Base-by-base conservation (phyloP, 495 filamentous ascomycete genomes). In the Cercophora scortea region DNA sequence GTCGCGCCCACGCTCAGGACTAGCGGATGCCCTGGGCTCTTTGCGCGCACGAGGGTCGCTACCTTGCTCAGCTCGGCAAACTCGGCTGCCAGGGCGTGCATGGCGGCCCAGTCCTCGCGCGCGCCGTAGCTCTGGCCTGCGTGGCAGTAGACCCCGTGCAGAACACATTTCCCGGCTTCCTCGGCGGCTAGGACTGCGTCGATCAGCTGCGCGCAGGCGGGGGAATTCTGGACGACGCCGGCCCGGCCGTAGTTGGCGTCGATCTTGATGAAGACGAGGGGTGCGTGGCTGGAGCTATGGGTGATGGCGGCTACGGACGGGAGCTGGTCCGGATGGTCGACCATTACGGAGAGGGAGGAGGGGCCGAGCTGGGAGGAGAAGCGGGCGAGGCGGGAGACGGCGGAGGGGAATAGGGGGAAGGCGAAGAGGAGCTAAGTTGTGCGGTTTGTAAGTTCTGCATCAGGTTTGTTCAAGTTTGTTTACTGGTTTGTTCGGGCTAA, bases 221-320 rank as follows among this genome's bases (percentile, higher is more conserved):
- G 53, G 0, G 79, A 79, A n/a, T 64, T 46, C 0, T 81, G 74
- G 0, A 70, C 53, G 0, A 91, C 68, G 32, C 90, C 90, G 1
- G 89, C 89, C 4, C 90, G 85, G 62, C 83, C 79, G 64, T 84
- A 84, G 13, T 87, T 87, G 10, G 85, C 82, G 64, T 95, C 88
- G 12, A 95, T 78, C 54, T 93, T 94, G 56, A 93, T 66, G 61
- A 85, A 91, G 41, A 88, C 64, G 8, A 71, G 68, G 12, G 77
- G 77, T 0, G 73, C 56, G 53, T 75, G 68, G 1, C 68, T 66
- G 0, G 79, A 58, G 2, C 63, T 42, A 5, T 59, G 51, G 38
- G 61, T 53, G 42, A 83, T 71, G 1, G 60, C 41, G 1, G 65
- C 45, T 2, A 85, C 65, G 35, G 66, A 54, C 3, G 64, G 56